These are phyloP conservation scores for Furculomyces boomerangus DNA, from an alignment of 371 early-diverging fungal species.

Conservation along the genomic window DNA sequence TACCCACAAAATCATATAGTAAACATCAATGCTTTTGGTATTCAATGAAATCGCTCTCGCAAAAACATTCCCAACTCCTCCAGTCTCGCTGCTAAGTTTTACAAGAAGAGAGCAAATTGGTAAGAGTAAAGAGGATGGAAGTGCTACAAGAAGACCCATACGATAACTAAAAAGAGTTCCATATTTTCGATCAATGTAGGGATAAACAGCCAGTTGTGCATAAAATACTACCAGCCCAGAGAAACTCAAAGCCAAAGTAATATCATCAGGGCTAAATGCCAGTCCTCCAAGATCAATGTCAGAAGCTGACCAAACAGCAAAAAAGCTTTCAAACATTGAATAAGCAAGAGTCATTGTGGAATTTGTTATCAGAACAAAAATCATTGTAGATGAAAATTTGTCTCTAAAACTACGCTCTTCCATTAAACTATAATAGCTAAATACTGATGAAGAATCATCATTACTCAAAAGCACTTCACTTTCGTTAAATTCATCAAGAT, in stretches of 20 bases:
- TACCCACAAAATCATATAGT: neutral
- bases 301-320: slow-evolving; percentile 42
- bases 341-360: slow-evolving; percentile 37
- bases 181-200: slow-evolving; percentile 24
- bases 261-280: slow-evolving; percentile 28
- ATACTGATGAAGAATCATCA: neutral
- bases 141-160: slow-evolving; percentile 18
- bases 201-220: slow-evolving; percentile 35
- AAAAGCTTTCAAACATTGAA: slow-evolving; percentile 56
- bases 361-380: slow-evolving; percentile 8
- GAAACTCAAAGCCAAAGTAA: slow-evolving; percentile 38
- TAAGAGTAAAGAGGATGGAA: slow-evolving; percentile 25
- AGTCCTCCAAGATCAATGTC: slow-evolving; percentile 35
- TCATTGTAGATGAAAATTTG: neutral
- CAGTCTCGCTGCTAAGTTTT: neutral
- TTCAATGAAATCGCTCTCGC: neutral
- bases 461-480: neutral
- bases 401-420: neutral
- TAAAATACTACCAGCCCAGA: slow-evolving; percentile 31
- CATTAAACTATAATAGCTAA: neutral
- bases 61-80: neutral
- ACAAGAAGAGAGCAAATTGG: slow-evolving; percentile 12
- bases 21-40: neutral
- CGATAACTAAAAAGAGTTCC: slow-evolving; percentile 32
- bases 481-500: neutral